Evolutionary conservation across 1,139 yeast species (phyloP).

Genomic region (Trichomonascaceae sp.): DNA sequence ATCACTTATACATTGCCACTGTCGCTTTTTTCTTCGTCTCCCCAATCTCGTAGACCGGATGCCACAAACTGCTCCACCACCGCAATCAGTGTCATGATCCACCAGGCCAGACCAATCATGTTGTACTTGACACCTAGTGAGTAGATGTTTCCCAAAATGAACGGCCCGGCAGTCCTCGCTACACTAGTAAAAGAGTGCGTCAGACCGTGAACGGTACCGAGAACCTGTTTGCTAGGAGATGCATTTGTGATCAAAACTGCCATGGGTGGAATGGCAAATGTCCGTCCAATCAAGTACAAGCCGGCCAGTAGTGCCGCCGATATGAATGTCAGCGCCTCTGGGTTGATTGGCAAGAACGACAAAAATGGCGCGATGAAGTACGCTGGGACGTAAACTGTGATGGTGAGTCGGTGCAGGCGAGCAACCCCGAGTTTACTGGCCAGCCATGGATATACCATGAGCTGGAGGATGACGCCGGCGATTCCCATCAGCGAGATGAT

Average conservation of each 20-base stretch:
- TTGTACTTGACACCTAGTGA: conserved; percentile 33
- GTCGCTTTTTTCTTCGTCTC: conserved; percentile 7
- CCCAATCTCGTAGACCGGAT: conserved; percentile 18
- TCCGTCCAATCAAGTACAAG: conserved; percentile 15
- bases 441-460: conserved; percentile 40
- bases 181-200: conserved; percentile 31
- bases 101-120: conserved; percentile 42
- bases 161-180: conserved; percentile 46
- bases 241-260: conserved; percentile 21
- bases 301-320: conserved; percentile 10
- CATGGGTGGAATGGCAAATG: conserved; percentile 23
- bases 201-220: conserved; percentile 22
- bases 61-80: conserved; percentile 15
- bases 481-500: conserved; percentile 43
- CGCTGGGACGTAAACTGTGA: conserved; percentile 34
- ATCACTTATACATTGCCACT: neutral
- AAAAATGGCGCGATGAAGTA: conserved; percentile 40
- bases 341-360: conserved; percentile 32
- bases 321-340: conserved; percentile 29
- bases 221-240: conserved; percentile 14
- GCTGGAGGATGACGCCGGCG: conserved; percentile 38
- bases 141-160: conserved; percentile 39
- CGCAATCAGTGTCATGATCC: conserved; percentile 27
- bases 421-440: conserved; percentile 39
- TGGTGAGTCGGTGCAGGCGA: conserved; percentile 32